Evolutionary conservation across 78 protist genomes (phyloP), one percentile per base, ranked within the genome.

Genomic region (Bigelowiella natans): DNA sequence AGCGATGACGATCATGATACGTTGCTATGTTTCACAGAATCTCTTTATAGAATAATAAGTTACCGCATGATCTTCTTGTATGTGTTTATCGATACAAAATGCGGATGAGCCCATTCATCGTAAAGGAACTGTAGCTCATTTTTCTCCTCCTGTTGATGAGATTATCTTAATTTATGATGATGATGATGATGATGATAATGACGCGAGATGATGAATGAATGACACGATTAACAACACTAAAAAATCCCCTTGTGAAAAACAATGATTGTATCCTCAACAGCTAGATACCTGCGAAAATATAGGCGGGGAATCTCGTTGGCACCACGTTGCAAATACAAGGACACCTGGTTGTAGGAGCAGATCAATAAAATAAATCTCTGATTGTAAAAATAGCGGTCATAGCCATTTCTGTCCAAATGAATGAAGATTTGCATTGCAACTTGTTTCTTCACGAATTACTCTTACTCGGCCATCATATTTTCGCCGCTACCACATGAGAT

Each of bases 61-160:
- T 18, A 18, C 30, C 29, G 11, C 91, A 88, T 88, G 38, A 88
- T 83, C 63, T 86, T 51, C 36, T 0, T 87, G 39, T 91, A 91
- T 63, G 86, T 90, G 89, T 91, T 63, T 34, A 91, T 73, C 31
- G 93, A 91, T 36, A 91, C 39, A 86, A 91, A 91, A 90, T 91
- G 87, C 2, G 93, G 93, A n/a, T 91, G 93, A 63, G 93, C 64
- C 93, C 93, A 91, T 88, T 91, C 93, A 28, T 88, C 90, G 82
- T 91, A 91, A 36, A 91, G 88, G 88, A 86, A 91, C 38, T 91
- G 63, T 39, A 91, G 88, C 36, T 37, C 36, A 28, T 51, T 1
- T 30, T 83, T 73, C 39, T 88, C 91, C 38, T 1, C 38, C 86
- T 11, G 11, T 31, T 83, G n/a, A n/a, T n/a, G n/a, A n/a, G n/a